phyloP scores from a whole-genome alignment of 306 rosid species.

The Prinsepia uniflora region DNA sequence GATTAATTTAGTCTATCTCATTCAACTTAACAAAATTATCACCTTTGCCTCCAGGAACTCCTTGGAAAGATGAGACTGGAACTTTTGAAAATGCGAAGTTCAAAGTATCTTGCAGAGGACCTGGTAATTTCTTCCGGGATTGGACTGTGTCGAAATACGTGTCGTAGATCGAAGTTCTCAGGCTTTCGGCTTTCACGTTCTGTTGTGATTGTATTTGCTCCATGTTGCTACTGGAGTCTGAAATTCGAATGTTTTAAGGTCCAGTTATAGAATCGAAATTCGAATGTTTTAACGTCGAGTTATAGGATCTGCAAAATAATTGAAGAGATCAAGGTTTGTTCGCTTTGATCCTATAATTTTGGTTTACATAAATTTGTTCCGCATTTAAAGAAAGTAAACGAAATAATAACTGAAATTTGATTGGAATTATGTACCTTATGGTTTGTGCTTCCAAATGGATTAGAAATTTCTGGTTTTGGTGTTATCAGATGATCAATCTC shows the following conservation, averaged over 20 bases:
- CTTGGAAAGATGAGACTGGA: conserved; percentile 82
- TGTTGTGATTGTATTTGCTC: conserved; percentile 30
- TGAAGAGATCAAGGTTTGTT: too few relatives aligned
- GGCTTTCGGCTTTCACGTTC: conserved; percentile 19
- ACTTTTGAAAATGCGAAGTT: conserved; percentile 73
- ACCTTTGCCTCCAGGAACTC: conserved; percentile 78
- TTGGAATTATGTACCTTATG: conserved; percentile 23
- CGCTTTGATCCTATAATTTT: background rate
- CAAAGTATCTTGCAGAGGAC: conserved; percentile 53
- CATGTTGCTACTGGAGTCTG: conserved; percentile 43
- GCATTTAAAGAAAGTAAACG: conserved; percentile 14
- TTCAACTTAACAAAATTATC: background rate
- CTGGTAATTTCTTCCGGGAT: conserved; percentile 73
- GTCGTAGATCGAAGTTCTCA: conserved; percentile 45
- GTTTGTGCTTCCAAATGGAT: conserved; percentile 25
- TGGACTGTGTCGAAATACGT: conserved; percentile 61
- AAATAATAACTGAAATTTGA: background rate
- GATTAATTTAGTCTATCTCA: too few relatives aligned
- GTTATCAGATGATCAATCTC: conserved; percentile 19
- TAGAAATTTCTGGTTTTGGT: conserved; percentile 8
- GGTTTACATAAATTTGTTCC: background rate
- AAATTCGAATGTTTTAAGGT: background rate
- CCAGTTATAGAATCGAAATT: background rate
- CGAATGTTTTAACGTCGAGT: background rate
- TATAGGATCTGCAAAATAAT: too few relatives aligned